phyloP scores from a whole-genome alignment of 129 eudicot species.

The Dittrichia graveolens region DNA sequence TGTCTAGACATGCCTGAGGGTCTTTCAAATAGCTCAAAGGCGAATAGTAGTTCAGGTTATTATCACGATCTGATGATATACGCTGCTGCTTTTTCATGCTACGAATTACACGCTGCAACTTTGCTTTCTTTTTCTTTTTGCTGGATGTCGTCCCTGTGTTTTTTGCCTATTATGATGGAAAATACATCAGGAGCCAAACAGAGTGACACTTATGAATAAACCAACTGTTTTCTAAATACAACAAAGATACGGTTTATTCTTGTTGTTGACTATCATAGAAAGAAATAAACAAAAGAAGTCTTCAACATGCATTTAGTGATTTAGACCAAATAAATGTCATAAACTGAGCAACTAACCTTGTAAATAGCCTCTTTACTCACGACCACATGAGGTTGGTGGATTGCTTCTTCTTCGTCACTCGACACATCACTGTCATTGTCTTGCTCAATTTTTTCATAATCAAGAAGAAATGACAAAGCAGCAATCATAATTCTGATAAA shows the following conservation, averaged over 20 bases:
- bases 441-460: conserved; percentile 86
- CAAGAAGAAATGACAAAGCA: conserved; percentile 90
- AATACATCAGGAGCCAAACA: conserved; percentile 10
- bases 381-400: conserved; percentile 58
- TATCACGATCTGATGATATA: conserved; percentile 61
- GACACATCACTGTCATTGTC: conserved; percentile 87
- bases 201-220: not conserved
- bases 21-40: conserved; percentile 83
- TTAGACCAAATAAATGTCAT: not conserved
- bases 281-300: not conserved
- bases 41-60: conserved; percentile 60
- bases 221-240: not conserved
- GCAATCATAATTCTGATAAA: conserved; percentile 83
- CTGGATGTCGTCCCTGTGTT: conserved; percentile 89
- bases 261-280: conserved; percentile 3
- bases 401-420: conserved; percentile 73
- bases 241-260: not conserved
- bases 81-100: conserved; percentile 98
- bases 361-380: conserved; percentile 84
- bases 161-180: conserved; percentile 57
- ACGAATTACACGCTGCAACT: conserved; percentile 83
- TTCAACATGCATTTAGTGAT: not conserved
- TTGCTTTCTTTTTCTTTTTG: conserved; percentile 99
- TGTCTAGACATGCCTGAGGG: conserved; percentile 63
- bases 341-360: conserved; percentile 58